Base-by-base conservation (phyloP, 352 stramenopile species). In the Globisporangium barbulae region DNA sequence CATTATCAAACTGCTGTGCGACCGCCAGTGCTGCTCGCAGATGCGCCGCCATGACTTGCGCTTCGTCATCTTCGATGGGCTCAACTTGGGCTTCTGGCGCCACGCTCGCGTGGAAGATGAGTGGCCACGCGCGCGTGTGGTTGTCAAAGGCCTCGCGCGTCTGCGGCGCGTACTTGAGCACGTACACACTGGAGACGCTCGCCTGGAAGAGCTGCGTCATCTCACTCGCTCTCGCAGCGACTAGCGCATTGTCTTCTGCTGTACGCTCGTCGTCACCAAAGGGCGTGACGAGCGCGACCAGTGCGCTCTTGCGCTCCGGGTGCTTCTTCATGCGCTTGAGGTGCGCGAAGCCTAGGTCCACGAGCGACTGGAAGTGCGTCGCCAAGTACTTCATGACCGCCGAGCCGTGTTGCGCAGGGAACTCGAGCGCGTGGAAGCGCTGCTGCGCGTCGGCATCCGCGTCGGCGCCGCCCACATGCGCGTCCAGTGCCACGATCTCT, bases 241-340 rank as follows among this genome's bases (percentile, higher is more conserved):
- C 58, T 10, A 56, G 37, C 42, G 58, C 65, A 30, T 42, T 56
- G 28, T 37, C 31, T n/a, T 63, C 62, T 9, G 7, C 8, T 13
- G 31, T 22, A 3, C 41, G 33, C 8, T 63, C 59, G 13, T 66
- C 59, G 4, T 37, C 55, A 33, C 55, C 41, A 17, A 76, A 53
- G 0, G 87, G 79, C 19, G 64, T 65, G 48, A 93, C 53, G 33
- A 95, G 72, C 49, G 85, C 81, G 44, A 91, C 63, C 45, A 92
- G 77, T 17, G 70, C 69, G 37, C 76, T 47, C 5, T 67, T 57
- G 7, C 55, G 15, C 31, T 58, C 45, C 21, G 83, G 60, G 59
- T 84, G 74, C 67, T 93, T 93, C 63, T 92, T 93, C 55, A 95
- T 80, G 41, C 87, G 87, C 72, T 95, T 95, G 42, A 95, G 72